Percentiles rank a stretch among this genome's conserved stretches.
Evolutionary conservation across 2,329 filamentous ascomycete species (phyloP).

Genomic region (Neopestalotiopsis rosae): DNA sequence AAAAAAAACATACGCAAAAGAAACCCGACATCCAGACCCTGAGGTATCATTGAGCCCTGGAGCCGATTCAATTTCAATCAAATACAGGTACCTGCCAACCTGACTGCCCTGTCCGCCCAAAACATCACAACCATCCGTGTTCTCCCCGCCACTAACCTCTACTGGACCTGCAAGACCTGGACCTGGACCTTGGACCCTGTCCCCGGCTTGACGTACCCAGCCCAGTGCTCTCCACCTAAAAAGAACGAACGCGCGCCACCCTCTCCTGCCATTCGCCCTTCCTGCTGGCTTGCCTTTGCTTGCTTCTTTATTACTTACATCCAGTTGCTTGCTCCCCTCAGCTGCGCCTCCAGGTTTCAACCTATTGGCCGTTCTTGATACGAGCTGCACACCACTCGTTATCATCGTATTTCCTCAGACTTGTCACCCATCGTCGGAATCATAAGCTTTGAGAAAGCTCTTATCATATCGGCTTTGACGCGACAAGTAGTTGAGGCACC

Average conservation of each 20-base stretch:
- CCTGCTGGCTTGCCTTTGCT: neutral
- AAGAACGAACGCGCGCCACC: slow-evolving; percentile 21
- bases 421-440: neutral
- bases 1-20: neutral
- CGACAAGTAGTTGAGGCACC: neutral
- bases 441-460: neutral
- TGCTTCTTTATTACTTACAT: slow-evolving; percentile 11
- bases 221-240: slow-evolving; percentile 13
- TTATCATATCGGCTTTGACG: neutral
- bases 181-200: slow-evolving; percentile 9
- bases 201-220: neutral
- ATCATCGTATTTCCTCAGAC: neutral
- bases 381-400: neutral
- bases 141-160: slow-evolving; percentile 17
- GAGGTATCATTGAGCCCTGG: neutral
- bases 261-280: slow-evolving; percentile 11
- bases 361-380: neutral
- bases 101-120: neutral
- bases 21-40: neutral
- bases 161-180: neutral
- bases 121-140: neutral
- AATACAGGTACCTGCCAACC: slow-evolving; percentile 1
- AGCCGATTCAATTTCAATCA: neutral
- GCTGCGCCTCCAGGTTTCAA: neutral
- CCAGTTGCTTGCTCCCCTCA: neutral